These are phyloP conservation scores for Entonaema liquescens DNA, from an alignment of 495 filamentous ascomycete genomes.

Conservation along the genomic window DNA sequence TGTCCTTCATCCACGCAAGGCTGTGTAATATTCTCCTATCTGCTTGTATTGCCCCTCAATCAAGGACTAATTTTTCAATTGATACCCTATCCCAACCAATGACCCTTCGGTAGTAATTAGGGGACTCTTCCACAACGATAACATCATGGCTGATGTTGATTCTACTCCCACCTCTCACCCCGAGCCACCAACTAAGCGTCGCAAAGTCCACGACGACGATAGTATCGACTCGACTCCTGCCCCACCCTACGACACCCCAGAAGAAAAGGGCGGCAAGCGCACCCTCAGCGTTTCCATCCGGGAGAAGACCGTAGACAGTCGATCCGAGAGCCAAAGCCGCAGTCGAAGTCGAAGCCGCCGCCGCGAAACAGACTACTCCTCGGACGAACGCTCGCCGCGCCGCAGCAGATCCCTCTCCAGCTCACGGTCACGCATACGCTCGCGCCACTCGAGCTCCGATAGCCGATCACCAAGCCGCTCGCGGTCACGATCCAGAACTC, in stretches of 20 bases:
- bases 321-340: slow-evolving; percentile 42
- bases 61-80: not conserved
- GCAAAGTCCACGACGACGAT: slow-evolving; percentile 61
- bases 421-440: slow-evolving; percentile 46
- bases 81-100: not conserved
- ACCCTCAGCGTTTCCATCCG: slow-evolving; percentile 52
- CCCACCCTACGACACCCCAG: slow-evolving; percentile 45
- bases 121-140: not conserved
- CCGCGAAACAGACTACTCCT: slow-evolving; percentile 48
- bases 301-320: slow-evolving; percentile 48
- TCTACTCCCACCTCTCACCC: slow-evolving; percentile 33
- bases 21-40: slow-evolving; percentile 23
- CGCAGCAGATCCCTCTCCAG: slow-evolving; percentile 40
- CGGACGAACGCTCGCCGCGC: slow-evolving; percentile 46
- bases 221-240: slow-evolving; percentile 48
- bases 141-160: slow-evolving; percentile 51
- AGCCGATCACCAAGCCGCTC: slow-evolving; percentile 42
- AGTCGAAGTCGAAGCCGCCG: slow-evolving; percentile 29
- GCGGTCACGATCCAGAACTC: slow-evolving; percentile 42
- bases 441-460: slow-evolving; percentile 53
- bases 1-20: slow-evolving; percentile 21
- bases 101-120: not conserved
- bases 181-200: slow-evolving; percentile 62
- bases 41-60: not conserved
- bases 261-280: slow-evolving; percentile 25